Evolutionary conservation across 2,329 filamentous ascomycete species (phyloP).

Genomic region (Neonectria hederae): DNA sequence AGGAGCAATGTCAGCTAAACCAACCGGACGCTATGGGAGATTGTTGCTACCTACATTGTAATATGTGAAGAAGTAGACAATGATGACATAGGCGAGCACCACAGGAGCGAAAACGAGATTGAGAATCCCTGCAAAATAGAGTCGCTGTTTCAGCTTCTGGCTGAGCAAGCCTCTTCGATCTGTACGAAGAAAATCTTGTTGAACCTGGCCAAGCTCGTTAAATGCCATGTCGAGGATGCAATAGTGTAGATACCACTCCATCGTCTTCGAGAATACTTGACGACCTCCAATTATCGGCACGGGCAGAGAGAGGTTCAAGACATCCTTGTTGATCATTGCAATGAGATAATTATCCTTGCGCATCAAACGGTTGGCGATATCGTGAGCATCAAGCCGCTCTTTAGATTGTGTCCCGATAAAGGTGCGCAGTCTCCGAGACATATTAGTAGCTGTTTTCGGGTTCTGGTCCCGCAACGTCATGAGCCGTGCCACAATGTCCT

Average conservation of each 20-base stretch:
- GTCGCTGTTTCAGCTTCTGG: conserved; percentile 77
- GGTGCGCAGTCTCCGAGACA: conserved; percentile 61
- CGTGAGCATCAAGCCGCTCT: conserved; percentile 92
- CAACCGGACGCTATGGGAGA: background rate
- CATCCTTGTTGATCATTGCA: conserved; percentile 95
- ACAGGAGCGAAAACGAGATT: conserved; percentile 89
- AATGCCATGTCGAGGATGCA: conserved; percentile 95
- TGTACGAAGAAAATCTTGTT: conserved; percentile 85
- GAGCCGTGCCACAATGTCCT: conserved; percentile 85
- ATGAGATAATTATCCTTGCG: conserved; percentile 97
- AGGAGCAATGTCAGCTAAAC: conserved; percentile 14
- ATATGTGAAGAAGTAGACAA: conserved; percentile 93
- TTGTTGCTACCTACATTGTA: conserved; percentile 74
- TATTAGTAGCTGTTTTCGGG: conserved; percentile 74
- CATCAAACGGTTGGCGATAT: conserved; percentile 97
- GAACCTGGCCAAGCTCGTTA: conserved; percentile 86
- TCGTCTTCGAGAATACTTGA: conserved; percentile 86
- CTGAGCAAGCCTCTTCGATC: conserved; percentile 83
- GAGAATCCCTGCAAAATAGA: conserved; percentile 84
- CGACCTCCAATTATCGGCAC: conserved; percentile 83
- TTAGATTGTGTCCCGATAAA: conserved; percentile 86
- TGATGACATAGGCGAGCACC: conserved; percentile 83
- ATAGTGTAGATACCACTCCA: conserved; percentile 92
- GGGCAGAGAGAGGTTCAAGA: conserved; percentile 86
- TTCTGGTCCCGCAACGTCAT: conserved; percentile 88